Evolutionary conservation across 495 filamentous ascomycete species (phyloP).

Genomic region (Xylaria acuta): DNA sequence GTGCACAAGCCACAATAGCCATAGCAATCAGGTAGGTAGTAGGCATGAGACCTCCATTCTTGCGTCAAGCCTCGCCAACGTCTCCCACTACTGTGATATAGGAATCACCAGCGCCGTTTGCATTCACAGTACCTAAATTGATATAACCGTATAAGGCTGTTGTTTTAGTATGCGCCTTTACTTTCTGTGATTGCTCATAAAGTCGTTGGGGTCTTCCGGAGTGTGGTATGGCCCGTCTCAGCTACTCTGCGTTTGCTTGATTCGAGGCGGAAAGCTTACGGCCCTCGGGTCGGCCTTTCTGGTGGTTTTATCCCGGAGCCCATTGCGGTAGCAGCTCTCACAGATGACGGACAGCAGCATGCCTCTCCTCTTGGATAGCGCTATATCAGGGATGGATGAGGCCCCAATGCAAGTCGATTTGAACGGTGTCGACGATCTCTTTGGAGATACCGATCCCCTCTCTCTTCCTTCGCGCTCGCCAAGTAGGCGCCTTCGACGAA

Average conservation of each 20-base stretch:
- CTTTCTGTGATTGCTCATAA: background rate
- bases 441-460: constrained; percentile 71
- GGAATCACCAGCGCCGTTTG: background rate
- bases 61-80: background rate
- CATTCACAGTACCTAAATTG: background rate
- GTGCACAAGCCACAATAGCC: background rate
- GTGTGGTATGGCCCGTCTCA: constrained; percentile 6
- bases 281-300: background rate
- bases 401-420: constrained; percentile 69
- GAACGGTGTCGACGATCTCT: constrained; percentile 76
- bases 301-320: background rate
- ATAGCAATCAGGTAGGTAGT: background rate
- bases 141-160: background rate
- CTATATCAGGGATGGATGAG: constrained; percentile 35
- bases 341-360: constrained; percentile 43
- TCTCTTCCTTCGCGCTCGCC: constrained; percentile 57
- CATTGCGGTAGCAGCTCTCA: background rate
- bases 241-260: background rate
- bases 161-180: background rate
- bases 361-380: constrained; percentile 45
- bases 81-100: background rate
- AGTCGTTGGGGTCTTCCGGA: background rate
- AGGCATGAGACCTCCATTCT: background rate
- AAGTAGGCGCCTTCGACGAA: constrained; percentile 71
- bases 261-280: background rate